Conservation (phyloP, 192 early-diverging fungal species). For the Funneliformis mosseae region DNA sequence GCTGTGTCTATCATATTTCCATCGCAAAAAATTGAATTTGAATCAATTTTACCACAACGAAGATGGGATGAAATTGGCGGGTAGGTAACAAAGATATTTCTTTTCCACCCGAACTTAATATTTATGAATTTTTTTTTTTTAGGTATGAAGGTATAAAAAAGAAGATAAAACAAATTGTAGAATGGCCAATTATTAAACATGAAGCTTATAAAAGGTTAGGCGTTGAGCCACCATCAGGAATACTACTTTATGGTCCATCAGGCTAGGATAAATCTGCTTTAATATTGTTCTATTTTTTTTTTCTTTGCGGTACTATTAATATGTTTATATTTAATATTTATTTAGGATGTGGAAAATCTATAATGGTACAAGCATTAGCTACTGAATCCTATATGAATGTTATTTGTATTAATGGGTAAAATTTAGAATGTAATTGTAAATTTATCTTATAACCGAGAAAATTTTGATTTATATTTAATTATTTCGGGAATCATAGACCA, state of each 20-base stretch:
- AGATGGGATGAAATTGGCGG: constrained; percentile 73
- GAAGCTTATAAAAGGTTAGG: constrained; percentile 58
- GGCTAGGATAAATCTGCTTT: constrained; percentile 47
- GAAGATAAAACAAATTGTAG: constrained; percentile 59
- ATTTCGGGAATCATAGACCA: constrained; percentile 55
- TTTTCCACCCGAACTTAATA: background rate
- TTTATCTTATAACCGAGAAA: constrained; percentile 71
- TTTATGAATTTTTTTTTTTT: background rate
- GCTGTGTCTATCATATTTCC: constrained; percentile 62
- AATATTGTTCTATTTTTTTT: background rate
- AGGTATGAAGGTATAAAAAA: constrained; percentile 65
- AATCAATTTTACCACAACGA: constrained; percentile 52
- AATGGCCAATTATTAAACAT: constrained; percentile 58
- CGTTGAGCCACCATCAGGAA: constrained; percentile 71
- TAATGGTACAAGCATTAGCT: constrained; percentile 78
- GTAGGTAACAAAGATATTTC: constrained; percentile 37
- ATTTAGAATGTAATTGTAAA: constrained; percentile 84
- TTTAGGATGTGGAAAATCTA: constrained; percentile 89
- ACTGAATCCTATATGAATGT: constrained; percentile 79
- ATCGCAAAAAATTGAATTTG: constrained; percentile 65
- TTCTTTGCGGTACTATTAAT: background rate
- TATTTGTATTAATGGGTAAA: constrained; percentile 80
- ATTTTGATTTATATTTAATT: constrained; percentile 78
- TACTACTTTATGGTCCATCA: constrained; percentile 90
- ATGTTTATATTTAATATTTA: background rate